Conservation (phyloP, 2,329 filamentous ascomycete species). For the Aspergillus sojae region DNA sequence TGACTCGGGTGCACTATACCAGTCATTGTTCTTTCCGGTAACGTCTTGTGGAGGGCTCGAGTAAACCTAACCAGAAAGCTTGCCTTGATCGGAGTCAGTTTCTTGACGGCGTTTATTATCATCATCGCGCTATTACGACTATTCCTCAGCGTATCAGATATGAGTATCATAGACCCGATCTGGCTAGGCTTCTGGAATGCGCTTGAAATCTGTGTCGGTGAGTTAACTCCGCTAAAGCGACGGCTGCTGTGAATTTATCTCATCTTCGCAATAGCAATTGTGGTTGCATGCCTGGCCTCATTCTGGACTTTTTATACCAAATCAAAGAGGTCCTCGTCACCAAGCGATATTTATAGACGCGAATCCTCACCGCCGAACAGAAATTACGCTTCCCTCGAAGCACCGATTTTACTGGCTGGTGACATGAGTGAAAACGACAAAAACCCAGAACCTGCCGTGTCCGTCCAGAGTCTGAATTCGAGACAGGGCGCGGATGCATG, state of each 20-base stretch:
- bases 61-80: constrained; percentile 2
- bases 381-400: not conserved
- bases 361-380: not conserved
- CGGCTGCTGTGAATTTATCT: not conserved
- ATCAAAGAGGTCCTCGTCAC: not conserved
- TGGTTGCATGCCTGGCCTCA: constrained; percentile 9
- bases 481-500: not conserved
- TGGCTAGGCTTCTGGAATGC: constrained; percentile 7
- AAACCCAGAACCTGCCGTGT: not conserved
- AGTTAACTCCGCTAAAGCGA: not conserved
- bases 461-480: not conserved
- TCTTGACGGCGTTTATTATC: constrained; percentile 12
- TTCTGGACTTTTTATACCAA: constrained; percentile 14
- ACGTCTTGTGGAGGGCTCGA: constrained; percentile 7
- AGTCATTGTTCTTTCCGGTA: constrained; percentile 11
- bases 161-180: not conserved
- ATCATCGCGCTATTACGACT: constrained; percentile 5
- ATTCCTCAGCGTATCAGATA: not conserved
- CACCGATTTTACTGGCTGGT: not conserved
- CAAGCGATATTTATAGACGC: not conserved
- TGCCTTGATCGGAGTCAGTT: constrained; percentile 9
- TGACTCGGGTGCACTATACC: not conserved
- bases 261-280: not conserved
- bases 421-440: not conserved
- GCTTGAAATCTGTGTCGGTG: constrained; percentile 12